Base-by-base conservation (phyloP, 768 basidiomycete species). In the Agaricus blazei region DNA sequence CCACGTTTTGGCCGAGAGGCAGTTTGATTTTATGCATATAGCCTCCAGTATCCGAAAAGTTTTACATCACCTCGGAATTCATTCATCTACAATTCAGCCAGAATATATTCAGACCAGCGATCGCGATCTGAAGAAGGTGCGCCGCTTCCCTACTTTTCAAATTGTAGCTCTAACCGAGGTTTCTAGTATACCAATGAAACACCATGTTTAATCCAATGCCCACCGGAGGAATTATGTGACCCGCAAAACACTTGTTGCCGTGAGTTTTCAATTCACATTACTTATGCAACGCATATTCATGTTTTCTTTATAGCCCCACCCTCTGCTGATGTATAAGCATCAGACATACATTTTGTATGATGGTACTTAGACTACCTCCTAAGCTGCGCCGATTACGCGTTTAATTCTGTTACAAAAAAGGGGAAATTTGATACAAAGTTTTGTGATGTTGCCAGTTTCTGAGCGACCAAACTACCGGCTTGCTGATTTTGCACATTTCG, bases 21-120 rank as follows among this genome's bases (percentile, higher is more conserved):
- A 83, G 23, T 79, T 84, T 54, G 94, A 97, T 64, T 98, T 98
- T 67, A 98, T 98, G 91, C 83, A 80, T 1, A 82, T 95, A 48
- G 91, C 92, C 14, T 82, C 81, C 38, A 82, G 87, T 42, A 96
- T 99, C 59, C 80, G 94, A 54, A 82, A 85, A 68, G 83, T 80
- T 1, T 78, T 98, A 54, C 97, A 98, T 67, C 75, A 88, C 45
- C 89, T 90, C 62, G 95, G 95, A 27, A 93, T 99, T 56, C 97
- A 98, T 72, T 92, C 90, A 4, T 87, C 88, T 60, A 97, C 94
- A 2, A 95, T 97, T 58, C 94, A 97, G 63, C 94, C 94, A 5
- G 94, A 97, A 65, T 92, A 91, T 59, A 74, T 70, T 64, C 45
- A 70, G 64, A 47, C 60, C 69, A 43, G 62, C 70, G 49, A 42